These are phyloP conservation scores for Didymella arachidicola DNA, from an alignment of 2,329 filamentous ascomycete genomes.

Conservation along the genomic window DNA sequence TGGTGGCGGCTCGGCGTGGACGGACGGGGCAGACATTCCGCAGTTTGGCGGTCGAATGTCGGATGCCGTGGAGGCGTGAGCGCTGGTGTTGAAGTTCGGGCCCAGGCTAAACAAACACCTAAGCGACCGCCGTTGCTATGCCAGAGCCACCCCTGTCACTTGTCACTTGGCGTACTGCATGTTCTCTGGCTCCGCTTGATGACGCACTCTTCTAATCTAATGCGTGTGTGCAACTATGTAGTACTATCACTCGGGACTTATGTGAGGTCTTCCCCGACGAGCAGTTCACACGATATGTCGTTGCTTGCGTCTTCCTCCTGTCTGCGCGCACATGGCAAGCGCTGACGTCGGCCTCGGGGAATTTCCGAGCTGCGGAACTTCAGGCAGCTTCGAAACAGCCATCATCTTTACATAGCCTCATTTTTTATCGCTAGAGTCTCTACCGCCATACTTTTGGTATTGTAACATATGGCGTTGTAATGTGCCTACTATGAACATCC, in stretches of 20 bases:
- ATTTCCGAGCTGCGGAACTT: constrained; percentile 29
- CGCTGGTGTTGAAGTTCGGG: constrained; percentile 35
- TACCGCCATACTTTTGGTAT: background rate
- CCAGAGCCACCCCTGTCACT: constrained; percentile 16
- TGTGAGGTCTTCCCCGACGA: background rate
- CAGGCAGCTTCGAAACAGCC: constrained; percentile 33
- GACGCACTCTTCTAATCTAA: background rate
- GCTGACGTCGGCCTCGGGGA: constrained; percentile 31
- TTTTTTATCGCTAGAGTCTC: background rate
- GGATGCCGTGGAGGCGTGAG: constrained; percentile 30
- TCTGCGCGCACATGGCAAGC: constrained; percentile 8
- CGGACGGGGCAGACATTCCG: constrained; percentile 53
- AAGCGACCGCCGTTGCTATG: constrained; percentile 9
- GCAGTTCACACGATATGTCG: background rate
- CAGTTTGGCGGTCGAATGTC: constrained; percentile 33
- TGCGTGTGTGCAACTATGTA: background rate
- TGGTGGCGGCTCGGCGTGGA: constrained; percentile 61
- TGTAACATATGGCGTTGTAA: background rate
- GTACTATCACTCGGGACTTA: background rate
- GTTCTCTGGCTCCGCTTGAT: constrained; percentile 4
- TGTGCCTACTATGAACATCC: constrained; percentile 17
- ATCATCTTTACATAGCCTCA: constrained; percentile 14
- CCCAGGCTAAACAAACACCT: constrained; percentile 25
- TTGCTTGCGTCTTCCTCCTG: background rate
- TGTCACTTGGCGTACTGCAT: constrained; percentile 10